These are phyloP conservation scores for Nigrograna mackinnonii DNA, from an alignment of 2,329 filamentous ascomycete species.

Conservation along the genomic window DNA sequence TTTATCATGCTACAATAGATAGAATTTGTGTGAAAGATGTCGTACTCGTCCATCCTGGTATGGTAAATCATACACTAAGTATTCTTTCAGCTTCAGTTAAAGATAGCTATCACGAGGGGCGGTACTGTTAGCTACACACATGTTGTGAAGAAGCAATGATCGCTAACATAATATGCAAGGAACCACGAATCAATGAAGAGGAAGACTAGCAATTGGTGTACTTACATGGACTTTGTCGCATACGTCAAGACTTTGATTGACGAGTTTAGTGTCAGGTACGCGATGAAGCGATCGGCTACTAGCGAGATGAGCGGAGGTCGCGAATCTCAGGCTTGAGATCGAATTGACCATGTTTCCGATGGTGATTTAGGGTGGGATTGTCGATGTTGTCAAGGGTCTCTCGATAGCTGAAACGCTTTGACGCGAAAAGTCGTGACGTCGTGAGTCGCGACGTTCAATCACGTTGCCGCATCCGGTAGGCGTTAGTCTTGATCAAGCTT, in stretches of 20 bases:
- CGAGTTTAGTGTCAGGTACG: conserved; percentile 6
- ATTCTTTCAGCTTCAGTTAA: neutral
- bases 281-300: neutral
- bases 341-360: neutral
- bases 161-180: neutral
- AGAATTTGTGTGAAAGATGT: no score
- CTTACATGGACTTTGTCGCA: conserved; percentile 1
- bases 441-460: conserved; percentile 1
- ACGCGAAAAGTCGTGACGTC: conserved; percentile 15
- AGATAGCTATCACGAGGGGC: no score
- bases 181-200: neutral
- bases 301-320: conserved; percentile 1
- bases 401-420: conserved; percentile 3
- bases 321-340: neutral
- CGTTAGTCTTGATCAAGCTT: no score
- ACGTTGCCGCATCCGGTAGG: no score
- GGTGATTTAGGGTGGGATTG: neutral
- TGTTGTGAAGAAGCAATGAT: no score
- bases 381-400: neutral
- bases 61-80: neutral
- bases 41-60: no score
- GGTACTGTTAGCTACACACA: no score
- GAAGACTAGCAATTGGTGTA: neutral
- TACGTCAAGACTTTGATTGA: conserved; percentile 4
- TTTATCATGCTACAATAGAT: no score